These are phyloP conservation scores for Falciphora oryzae DNA, from an alignment of 2,329 filamentous ascomycete species.

Conservation along the genomic window DNA sequence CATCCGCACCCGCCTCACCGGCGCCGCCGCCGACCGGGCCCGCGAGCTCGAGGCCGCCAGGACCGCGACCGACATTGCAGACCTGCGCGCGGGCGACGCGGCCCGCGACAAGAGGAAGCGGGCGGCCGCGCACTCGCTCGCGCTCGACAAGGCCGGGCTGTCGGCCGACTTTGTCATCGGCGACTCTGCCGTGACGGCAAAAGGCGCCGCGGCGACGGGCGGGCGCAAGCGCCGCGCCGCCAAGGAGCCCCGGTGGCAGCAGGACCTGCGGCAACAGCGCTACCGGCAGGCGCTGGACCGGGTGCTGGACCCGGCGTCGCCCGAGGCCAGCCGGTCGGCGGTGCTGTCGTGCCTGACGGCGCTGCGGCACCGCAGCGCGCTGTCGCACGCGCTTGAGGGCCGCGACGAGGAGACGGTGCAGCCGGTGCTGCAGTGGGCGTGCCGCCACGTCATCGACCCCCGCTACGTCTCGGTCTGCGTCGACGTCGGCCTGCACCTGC, in stretches of 20 bases:
- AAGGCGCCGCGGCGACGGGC: constrained; percentile 15
- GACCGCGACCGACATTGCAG: constrained; percentile 60
- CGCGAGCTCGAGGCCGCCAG: constrained; percentile 68
- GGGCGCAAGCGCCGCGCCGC: constrained; percentile 51
- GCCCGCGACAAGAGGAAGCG: constrained; percentile 65
- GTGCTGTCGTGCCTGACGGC: constrained; percentile 76
- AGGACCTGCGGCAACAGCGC: constrained; percentile 68
- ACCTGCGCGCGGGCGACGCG: constrained; percentile 70
- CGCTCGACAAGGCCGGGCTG: constrained; percentile 78
- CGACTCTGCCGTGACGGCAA: constrained; percentile 15
- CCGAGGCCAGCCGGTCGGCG: constrained; percentile 53
- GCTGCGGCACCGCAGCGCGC: constrained; percentile 79
- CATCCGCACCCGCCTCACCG: constrained; percentile 47
- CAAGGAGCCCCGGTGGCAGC: constrained; percentile 69
- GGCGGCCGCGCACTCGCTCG: constrained; percentile 35
- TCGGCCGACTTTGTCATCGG: constrained; percentile 83
- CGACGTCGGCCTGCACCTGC: constrained; percentile 72
- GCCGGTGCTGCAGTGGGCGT: constrained; percentile 79
- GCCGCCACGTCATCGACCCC: constrained; percentile 74
- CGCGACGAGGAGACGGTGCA: constrained; percentile 77
- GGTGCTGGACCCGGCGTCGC: constrained; percentile 53
- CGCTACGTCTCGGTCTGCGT: constrained; percentile 75
- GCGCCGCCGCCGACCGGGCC: constrained; percentile 74
- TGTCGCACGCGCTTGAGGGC: constrained; percentile 72
- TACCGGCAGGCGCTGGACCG: constrained; percentile 75